Conservation (phyloP, 345 rosid genomes). For the Populus deltoides region DNA sequence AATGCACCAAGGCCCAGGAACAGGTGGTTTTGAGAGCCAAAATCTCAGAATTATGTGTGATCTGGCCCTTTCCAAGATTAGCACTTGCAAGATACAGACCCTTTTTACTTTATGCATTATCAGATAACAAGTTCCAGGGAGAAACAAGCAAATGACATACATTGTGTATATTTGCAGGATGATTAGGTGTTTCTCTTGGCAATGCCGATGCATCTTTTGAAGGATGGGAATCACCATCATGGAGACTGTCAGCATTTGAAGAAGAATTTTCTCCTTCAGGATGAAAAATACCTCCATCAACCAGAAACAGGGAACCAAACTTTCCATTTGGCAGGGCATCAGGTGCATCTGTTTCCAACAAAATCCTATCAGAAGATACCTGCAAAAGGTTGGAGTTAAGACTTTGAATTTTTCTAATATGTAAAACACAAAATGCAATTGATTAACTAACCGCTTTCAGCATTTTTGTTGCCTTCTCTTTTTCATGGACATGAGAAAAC, state of each 20-base stretch:
- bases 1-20: no score
- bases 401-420: neutral
- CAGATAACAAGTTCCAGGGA: neutral
- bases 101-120: neutral
- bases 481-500: constrained; percentile 78
- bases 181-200: constrained; percentile 64
- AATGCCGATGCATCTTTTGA: constrained; percentile 33
- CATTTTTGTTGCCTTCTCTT: constrained; percentile 70
- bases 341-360: constrained; percentile 90
- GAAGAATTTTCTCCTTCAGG: constrained; percentile 24
- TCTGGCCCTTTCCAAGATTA: neutral
- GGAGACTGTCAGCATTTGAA: constrained; percentile 12
- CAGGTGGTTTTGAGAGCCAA: neutral
- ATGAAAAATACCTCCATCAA: constrained; percentile 46
- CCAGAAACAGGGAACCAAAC: constrained; percentile 39
- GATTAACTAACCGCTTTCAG: constrained; percentile 51
- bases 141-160: constrained; percentile 35
- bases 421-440: constrained; percentile 5
- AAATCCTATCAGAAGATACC: constrained; percentile 77
- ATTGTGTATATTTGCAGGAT: constrained; percentile 73
- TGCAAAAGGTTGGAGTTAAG: constrained; percentile 35
- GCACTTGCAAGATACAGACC: neutral
- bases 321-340: constrained; percentile 75
- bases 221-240: constrained; percentile 25
- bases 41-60: neutral